These are phyloP conservation scores for Cyberlindnera misumaiensis DNA, from an alignment of 805 yeast genomes.

Conservation along the genomic window DNA sequence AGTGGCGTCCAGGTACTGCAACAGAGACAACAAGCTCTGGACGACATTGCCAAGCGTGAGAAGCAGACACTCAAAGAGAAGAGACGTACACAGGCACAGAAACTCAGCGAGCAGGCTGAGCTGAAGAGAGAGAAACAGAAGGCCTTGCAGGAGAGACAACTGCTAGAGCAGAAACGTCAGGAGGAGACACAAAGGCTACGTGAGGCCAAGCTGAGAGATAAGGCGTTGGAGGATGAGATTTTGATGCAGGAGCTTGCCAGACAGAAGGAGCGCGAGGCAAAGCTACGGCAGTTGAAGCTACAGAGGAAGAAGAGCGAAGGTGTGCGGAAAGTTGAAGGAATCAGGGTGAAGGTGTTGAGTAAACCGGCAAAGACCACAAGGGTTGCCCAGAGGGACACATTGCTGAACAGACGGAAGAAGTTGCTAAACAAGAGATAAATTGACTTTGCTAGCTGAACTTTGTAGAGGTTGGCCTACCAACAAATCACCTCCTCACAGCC, in stretches of 20 bases:
- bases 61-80: slow-evolving; percentile 22
- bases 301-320: slow-evolving; percentile 7
- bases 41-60: slow-evolving; percentile 22
- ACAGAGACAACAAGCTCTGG: slow-evolving; percentile 21
- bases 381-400: slow-evolving; percentile 14
- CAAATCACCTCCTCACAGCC: too few species aligned
- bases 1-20: slow-evolving; percentile 13
- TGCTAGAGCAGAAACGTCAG: slow-evolving; percentile 14
- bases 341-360: slow-evolving; percentile 17
- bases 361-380: slow-evolving; percentile 5
- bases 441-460: too few species aligned
- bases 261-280: slow-evolving; percentile 12
- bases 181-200: slow-evolving; percentile 15
- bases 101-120: slow-evolving; percentile 19
- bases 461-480: too few species aligned
- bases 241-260: slow-evolving; percentile 10
- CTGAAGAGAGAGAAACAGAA: slow-evolving; percentile 16
- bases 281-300: slow-evolving; percentile 11
- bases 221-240: slow-evolving; percentile 15
- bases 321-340: slow-evolving; percentile 18
- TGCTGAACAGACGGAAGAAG: slow-evolving; percentile 21
- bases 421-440: slow-evolving; percentile 13
- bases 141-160: slow-evolving; percentile 15
- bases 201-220: slow-evolving; percentile 8
- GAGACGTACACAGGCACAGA: slow-evolving; percentile 22